Evolutionary conservation across 2,329 filamentous ascomycete genomes (phyloP), one percentile per base, ranked within the genome.

Genomic region (Aspergillus unguis): DNA sequence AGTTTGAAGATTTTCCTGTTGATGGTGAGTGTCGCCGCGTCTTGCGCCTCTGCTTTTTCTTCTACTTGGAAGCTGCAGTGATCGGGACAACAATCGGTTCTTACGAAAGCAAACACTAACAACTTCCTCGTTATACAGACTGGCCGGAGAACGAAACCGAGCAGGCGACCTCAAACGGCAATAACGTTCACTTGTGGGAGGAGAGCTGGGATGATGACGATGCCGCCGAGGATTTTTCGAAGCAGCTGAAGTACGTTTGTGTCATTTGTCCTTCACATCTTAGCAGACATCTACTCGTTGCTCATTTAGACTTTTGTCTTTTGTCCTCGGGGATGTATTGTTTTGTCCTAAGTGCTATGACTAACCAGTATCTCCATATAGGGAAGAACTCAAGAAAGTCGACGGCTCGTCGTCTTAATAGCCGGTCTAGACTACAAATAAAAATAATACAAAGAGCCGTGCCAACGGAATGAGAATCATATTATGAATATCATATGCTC

Each of bases 151-250:
- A 96, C 69, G 92, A 96, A 69, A 90, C 90, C 56, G 90, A 96
- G 70, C 69, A 71, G 45, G 59, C 63, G 11, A 51, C 65, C 53
- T 59, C 69, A 49, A 68, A 70, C 57, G 84, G 80, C 56, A 84
- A 78, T 63, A 86, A 85, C 66, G 83, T 85, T 71, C 92, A 97
- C 77, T 79, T 99, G 50, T 99, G 94, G 94, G 94, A 99, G 75
- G 94, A 99, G 80, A 96, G 91, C 80, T 99, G 94, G 94, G 94
- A 99, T 69, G 94, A 99, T 68, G 92, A 97, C 71, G 94, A 97
- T 75, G 94, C 90, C 61, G 94, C 83, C 65, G 94, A 99, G 70
- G 94, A 99, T 68, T 99, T 99, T 72, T 94, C 91, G 9, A 84
- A 88, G 66, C 92, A 97, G 78, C 77, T 99, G 68, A 95, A 90